A percentile compares a stretch with the other conserved stretches of the same genome.
Evolutionary conservation across 2,329 filamentous ascomycete species (phyloP).

Genomic region (Penicillium rolfsii): DNA sequence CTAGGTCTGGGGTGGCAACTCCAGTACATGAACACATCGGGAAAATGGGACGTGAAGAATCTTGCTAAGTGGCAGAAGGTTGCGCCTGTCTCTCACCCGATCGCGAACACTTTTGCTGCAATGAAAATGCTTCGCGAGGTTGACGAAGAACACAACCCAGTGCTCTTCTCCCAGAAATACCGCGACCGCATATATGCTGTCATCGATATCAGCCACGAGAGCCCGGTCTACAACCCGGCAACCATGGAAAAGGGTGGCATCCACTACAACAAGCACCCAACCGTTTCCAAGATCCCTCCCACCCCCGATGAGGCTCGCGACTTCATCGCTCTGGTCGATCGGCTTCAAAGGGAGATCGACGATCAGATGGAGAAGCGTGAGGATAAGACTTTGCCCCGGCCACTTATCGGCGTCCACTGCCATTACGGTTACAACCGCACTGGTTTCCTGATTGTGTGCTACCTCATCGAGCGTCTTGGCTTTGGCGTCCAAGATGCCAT

Average conservation of each 20-base stretch:
- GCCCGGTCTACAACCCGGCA: constrained; percentile 82
- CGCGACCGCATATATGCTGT: constrained; percentile 70
- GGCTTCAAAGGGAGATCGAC: constrained; percentile 61
- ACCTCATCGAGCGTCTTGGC: constrained; percentile 79
- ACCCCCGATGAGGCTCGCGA: constrained; percentile 61
- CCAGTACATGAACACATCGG: constrained; percentile 81
- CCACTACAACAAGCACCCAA: constrained; percentile 83
- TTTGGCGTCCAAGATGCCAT: constrained; percentile 76
- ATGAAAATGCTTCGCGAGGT: constrained; percentile 93
- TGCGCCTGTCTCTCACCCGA: constrained; percentile 73
- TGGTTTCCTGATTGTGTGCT: constrained; percentile 86
- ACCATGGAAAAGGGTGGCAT: constrained; percentile 69
- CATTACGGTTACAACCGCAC: constrained; percentile 97
- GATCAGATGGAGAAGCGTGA: constrained; percentile 50
- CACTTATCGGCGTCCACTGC: constrained; percentile 80
- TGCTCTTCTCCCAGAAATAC: constrained; percentile 70
- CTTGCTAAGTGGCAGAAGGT: constrained; percentile 87
- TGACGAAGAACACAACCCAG: constrained; percentile 79
- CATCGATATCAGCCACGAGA: constrained; percentile 88
- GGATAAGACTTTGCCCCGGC: constrained; percentile 40
- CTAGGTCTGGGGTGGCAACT: constrained; percentile 89
- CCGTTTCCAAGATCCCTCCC: constrained; percentile 88
- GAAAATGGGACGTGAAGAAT: constrained; percentile 99
- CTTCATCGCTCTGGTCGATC: constrained; percentile 64
- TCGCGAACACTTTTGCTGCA: constrained; percentile 78